Evolutionary conservation across 2,329 filamentous ascomycete genomes (phyloP).

Genomic region (Trematosphaeria pertusa): DNA sequence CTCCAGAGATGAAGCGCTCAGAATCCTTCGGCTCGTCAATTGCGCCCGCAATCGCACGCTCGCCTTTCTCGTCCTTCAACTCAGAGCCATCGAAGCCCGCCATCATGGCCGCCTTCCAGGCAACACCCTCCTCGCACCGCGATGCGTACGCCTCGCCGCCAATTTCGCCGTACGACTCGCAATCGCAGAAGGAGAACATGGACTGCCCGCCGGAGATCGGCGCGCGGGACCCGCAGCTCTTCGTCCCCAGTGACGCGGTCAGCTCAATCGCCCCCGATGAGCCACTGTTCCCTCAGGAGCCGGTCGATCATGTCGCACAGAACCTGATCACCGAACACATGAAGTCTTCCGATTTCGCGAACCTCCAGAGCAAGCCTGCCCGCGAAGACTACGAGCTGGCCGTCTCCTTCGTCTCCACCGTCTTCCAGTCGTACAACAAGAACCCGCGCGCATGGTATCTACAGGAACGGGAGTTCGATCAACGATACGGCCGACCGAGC

Average conservation of each 20-base stretch:
- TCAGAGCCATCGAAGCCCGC: conserved; percentile 30
- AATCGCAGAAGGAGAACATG: conserved; percentile 47
- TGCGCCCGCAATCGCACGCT: conserved; percentile 25
- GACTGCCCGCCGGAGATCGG: conserved; percentile 35
- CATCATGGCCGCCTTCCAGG: conserved; percentile 28
- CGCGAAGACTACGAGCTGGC: conserved; percentile 47
- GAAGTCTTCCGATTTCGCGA: conserved; percentile 38
- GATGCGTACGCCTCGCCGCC: conserved; percentile 48
- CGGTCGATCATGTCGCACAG: conserved; percentile 28
- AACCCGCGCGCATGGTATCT: conserved; percentile 51
- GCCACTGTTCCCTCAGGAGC: conserved; percentile 46
- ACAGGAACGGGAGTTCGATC: conserved; percentile 59
- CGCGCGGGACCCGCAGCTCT: conserved; percentile 46
- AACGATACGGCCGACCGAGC: conserved; percentile 54
- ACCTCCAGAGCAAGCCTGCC: conserved; percentile 38
- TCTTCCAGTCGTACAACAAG: conserved; percentile 36
- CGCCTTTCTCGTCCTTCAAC: conserved; percentile 37
- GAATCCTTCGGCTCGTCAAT: conserved; percentile 48
- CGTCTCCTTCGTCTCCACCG: conserved; percentile 42
- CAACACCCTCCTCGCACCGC: conserved; percentile 31
- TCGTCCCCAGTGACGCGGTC: conserved; percentile 34
- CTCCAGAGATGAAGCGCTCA: conserved; percentile 49
- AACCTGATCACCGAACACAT: conserved; percentile 45
- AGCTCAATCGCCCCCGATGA: conserved; percentile 37
- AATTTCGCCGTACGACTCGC: conserved; percentile 47